phyloP scores from a whole-genome alignment of 176 grass and related monocot genomes.

The Eragrostis nindensis region DNA sequence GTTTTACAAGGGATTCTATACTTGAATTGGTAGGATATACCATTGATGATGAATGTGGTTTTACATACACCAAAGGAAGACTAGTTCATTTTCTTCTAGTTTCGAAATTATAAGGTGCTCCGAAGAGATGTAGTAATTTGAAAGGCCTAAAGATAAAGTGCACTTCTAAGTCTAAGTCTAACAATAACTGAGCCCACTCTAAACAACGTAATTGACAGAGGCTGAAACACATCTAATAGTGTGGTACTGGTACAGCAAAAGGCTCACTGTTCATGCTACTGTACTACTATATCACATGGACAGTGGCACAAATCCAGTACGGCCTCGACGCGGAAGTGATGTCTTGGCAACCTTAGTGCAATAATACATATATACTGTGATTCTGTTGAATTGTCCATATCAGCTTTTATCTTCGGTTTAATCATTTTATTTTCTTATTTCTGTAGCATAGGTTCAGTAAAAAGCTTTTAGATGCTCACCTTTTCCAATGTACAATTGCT shows the following conservation, averaged over 20 bases:
- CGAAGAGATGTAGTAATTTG: background rate
- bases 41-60: background rate
- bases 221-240: background rate
- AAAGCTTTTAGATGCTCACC: background rate
- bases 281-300: no score
- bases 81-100: background rate
- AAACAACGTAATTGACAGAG: background rate
- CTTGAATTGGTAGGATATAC: background rate
- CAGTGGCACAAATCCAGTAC: no score
- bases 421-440: conserved; percentile 5
- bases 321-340: no score
- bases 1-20: background rate
- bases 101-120: background rate
- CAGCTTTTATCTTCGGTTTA: conserved; percentile 10
- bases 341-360: background rate
- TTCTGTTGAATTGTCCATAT: background rate
- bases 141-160: background rate
- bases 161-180: no score
- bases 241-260: background rate
- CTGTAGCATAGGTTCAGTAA: conserved; percentile 13
- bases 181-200: background rate
- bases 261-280: background rate
- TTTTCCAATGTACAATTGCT: background rate
- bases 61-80: background rate
- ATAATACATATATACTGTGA: background rate